Base-by-base conservation (phyloP, 768 basidiomycete genomes). In the Mycena vulgaris region DNA sequence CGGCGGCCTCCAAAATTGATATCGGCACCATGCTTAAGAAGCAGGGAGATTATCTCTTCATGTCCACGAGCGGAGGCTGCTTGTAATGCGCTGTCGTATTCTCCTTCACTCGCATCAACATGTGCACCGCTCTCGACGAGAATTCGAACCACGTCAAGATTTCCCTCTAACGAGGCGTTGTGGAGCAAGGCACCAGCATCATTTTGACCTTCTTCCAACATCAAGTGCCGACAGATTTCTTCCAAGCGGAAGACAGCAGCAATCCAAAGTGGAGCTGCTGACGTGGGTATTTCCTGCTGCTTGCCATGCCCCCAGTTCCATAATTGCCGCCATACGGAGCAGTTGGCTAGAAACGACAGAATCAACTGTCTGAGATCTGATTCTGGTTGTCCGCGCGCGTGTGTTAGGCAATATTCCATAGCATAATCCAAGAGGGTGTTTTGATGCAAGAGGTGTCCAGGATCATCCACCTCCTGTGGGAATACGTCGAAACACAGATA, bases 331-430 rank as follows among this genome's bases (percentile, higher is more conserved):
- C 62, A 63, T 21, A 3, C n/a, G 4, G 51, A 53, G 4, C 37
- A 30, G 51, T 45, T 23, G 5, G 39, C 21, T 7, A 63, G 52
- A 13, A 63, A 63, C n/a, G 21, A 14, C 30, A 55, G 6, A 19
- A 63, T 39, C 11, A 30, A 8, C 19, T 23, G n/a, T 45, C n/a
- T 25, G 23, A 63, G 53, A 8, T n/a, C 19, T 19, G 1, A 11
- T 23, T 63, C 62, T n/a, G 62, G 62, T 8, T 33, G 21, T 9
- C 62, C 62, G 16, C 25, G 62, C 5, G 62, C 52, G 33, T 63
- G 62, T 31, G 33, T 33, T 37, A 63, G 30, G n/a, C 39, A 19
- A 33, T 55, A 39, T 11, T 16, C 10, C 39, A 39, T 16, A 16
- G 39, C 39, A 39, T 39, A 39, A 16, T 39, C 39, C 14, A 39